Conservation (phyloP, 805 yeast genomes). For the Komagataella kurtzmanii region DNA sequence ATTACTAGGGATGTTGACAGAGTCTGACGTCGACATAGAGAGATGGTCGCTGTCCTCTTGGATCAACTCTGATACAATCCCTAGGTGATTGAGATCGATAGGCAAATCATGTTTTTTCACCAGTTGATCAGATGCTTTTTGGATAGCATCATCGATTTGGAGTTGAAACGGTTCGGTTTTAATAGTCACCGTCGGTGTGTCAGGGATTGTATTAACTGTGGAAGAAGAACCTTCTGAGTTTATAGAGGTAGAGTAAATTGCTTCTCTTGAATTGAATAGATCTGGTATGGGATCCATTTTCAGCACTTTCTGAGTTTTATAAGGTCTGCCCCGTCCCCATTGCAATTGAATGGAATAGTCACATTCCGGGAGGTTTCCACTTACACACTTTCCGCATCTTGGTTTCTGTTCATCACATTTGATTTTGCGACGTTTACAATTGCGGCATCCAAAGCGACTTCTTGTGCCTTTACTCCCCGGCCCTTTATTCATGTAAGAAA, state of each 20-base stretch:
- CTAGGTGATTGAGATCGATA: background rate
- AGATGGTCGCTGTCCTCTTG: background rate
- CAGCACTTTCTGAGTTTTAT: conserved; percentile 26
- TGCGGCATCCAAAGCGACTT: conserved; percentile 46
- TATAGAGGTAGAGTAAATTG: background rate
- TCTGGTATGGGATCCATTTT: conserved; percentile 12
- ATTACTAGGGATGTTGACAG: background rate
- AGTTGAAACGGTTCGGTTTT: background rate
- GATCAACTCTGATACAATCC: background rate
- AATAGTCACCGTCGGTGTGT: background rate
- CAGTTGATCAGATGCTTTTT: background rate
- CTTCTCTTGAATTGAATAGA: background rate
- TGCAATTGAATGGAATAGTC: conserved; percentile 51
- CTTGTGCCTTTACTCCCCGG: conserved; percentile 18
- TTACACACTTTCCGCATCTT: conserved; percentile 39
- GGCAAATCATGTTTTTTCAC: background rate
- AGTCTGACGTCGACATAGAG: background rate
- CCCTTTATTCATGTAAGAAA: background rate
- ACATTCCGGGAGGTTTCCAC: conserved; percentile 27
- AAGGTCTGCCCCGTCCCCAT: conserved; percentile 64
- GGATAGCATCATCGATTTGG: background rate
- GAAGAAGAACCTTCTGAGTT: background rate
- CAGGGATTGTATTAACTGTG: background rate
- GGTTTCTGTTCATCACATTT: conserved; percentile 67
- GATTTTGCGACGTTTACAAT: conserved; percentile 46